phyloP scores from a whole-genome alignment of 1,284 basidiomycete species.

The Ceratobasidium sp. region DNA sequence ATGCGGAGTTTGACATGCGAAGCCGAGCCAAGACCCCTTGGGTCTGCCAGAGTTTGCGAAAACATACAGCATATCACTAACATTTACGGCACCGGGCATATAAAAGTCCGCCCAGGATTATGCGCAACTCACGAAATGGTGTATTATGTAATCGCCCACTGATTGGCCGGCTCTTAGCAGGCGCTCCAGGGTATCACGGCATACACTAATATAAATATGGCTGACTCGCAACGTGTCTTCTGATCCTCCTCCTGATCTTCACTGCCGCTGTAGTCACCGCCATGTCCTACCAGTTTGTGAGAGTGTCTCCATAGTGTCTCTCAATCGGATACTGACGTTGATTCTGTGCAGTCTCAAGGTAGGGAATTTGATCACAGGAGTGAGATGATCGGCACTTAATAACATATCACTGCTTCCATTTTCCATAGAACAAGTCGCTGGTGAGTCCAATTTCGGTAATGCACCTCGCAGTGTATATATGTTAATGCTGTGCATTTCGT shows the following conservation, averaged over 20 bases:
- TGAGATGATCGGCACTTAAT: no score
- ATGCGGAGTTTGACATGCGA: no score
- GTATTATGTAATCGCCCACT: background rate
- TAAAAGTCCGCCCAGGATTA: no score
- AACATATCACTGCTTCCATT: background rate
- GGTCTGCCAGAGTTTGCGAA: no score
- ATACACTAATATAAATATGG: constrained; percentile 8
- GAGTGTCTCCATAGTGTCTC: background rate
- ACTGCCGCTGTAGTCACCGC: background rate
- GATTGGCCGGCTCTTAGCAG: background rate
- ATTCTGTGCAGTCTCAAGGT: constrained; percentile 28
- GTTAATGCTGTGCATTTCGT: background rate
- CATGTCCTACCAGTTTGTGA: constrained; percentile 36
- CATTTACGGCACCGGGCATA: no score
- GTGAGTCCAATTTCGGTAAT: constrained; percentile 16
- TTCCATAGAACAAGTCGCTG: constrained; percentile 34
- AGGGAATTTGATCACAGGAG: background rate
- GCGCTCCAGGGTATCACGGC: constrained; percentile 7
- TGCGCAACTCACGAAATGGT: no score
- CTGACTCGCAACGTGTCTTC: background rate
- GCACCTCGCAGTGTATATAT: no score
- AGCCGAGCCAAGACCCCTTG: no score
- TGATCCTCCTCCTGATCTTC: background rate
- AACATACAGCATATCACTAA: no score
- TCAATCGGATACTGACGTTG: background rate